Conservation (phyloP, 495 filamentous ascomycete genomes). For the Daldinia bambusicola region DNA sequence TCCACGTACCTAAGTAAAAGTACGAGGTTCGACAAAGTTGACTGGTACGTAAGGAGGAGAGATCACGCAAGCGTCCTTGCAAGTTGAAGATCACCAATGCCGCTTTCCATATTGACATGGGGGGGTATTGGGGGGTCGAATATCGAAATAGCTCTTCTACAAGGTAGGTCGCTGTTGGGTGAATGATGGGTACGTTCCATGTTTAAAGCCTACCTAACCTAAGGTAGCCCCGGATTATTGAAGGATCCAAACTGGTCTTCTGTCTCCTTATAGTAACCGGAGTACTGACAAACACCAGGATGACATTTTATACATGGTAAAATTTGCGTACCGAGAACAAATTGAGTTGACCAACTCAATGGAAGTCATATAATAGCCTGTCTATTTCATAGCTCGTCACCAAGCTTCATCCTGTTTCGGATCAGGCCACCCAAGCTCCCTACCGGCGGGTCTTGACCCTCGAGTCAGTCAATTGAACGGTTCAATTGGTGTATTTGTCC, state of each 20-base stretch:
- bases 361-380: neutral
- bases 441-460: neutral
- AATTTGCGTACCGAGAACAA: neutral
- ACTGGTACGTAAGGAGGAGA: conserved; percentile 7
- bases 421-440: conserved; percentile 23
- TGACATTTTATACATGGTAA: no score
- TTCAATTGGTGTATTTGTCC: neutral
- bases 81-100: conserved; percentile 23
- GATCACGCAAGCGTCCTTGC: conserved; percentile 44
- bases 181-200: conserved; percentile 13
- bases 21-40: conserved; percentile 6
- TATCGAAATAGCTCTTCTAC: conserved; percentile 25
- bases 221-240: neutral
- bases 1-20: neutral
- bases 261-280: neutral
- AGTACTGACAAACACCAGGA: no score
- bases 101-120: conserved; percentile 14
- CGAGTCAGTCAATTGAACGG: neutral
- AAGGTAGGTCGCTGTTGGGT: neutral
- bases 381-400: conserved; percentile 7
- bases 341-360: neutral
- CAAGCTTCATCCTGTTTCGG: conserved; percentile 13
- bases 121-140: conserved; percentile 16
- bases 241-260: conserved; percentile 5
- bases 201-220: conserved; percentile 7